Base-by-base conservation (phyloP, 1,284 basidiomycete species). In the Ganoderma resinaceum region DNA sequence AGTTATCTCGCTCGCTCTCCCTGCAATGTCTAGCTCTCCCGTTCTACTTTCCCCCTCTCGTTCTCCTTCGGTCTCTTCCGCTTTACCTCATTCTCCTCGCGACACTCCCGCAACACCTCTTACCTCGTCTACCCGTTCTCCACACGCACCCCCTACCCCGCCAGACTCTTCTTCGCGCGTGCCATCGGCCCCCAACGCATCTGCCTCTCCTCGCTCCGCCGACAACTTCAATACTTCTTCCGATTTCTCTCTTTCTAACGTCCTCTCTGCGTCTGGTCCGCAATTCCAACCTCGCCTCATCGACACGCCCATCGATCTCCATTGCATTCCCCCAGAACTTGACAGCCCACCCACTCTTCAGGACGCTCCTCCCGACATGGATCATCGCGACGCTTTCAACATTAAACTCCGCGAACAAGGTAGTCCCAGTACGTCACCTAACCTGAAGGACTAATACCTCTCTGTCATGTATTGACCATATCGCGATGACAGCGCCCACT, bases 251-350 rank as follows among this genome's bases (percentile, higher is more conserved):
- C 55, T 70, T 6, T 70, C 70, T 2, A 65, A 70, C 26, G 57
- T 66, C 9, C 61, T 73, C 38, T 74, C 73, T 8, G 63, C 67
- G 6, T 55, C 69, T 33, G 67, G 66, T 5, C 62, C 73, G 8
- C 70, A 73, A 26, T 71, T 73, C 35, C 73, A 74, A 43, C 67
- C 70, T 9, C 72, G 72, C 40, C 38, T 74, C 1, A 49, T 72
- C 55, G 74, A 75, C 67, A 72, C 71, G 9, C 74, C 72, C 61
- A 75, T 73, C 55, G 72, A 75, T 58, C 67, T 75, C 5, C 72
- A 73, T 40, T 63, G 62, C 35, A 66, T 72, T 29, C 42, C 69
- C 29, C 64, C 71, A 26, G 66, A 68, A 35, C 65, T 73, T 20
- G 68, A 65, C 29, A 68, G 68, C 23, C 67, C 72, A 7, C 18